Evolutionary conservation across 805 yeast species (phyloP).

Genomic region (Wickerhamomyces strasburgensis): DNA sequence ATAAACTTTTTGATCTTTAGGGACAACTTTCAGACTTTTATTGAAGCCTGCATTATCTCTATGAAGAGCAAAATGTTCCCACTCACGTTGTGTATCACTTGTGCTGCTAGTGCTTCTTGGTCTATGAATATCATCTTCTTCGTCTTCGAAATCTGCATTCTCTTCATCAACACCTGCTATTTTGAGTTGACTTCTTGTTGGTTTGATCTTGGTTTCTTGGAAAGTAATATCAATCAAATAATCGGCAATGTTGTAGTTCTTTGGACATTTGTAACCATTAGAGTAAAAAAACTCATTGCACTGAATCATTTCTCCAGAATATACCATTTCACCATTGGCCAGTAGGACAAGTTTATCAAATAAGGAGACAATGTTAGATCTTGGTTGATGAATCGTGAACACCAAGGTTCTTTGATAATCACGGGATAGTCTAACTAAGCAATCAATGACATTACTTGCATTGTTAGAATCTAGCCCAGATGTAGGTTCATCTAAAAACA

Average conservation of each 20-base stretch:
- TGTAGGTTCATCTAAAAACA: slow-evolving; percentile 89
- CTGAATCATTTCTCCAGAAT: slow-evolving; percentile 76
- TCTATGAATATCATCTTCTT: slow-evolving; percentile 28
- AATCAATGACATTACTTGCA: slow-evolving; percentile 86
- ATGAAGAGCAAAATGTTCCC: slow-evolving; percentile 84
- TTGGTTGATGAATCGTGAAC: slow-evolving; percentile 94
- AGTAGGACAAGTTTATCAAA: slow-evolving; percentile 79
- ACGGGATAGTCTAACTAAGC: slow-evolving; percentile 72
- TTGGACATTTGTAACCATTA: slow-evolving; percentile 79
- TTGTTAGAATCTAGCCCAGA: slow-evolving; percentile 93
- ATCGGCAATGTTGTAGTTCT: slow-evolving; percentile 91
- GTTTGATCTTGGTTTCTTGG: slow-evolving; percentile 30
- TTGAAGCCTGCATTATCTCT: slow-evolving; percentile 51
- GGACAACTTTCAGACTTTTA: slow-evolving; percentile 10
- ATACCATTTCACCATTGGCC: slow-evolving; percentile 81
- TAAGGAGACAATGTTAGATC: slow-evolving; percentile 89
- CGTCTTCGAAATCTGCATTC: slow-evolving; percentile 24
- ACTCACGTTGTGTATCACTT: slow-evolving; percentile 65
- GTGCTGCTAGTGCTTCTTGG: slow-evolving; percentile 25
- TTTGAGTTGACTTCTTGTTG: slow-evolving; percentile 8
- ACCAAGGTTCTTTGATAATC: slow-evolving; percentile 83
- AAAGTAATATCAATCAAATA: slow-evolving; percentile 88
- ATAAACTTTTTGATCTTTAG: slow-evolving; percentile 17
- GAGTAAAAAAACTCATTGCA: slow-evolving; percentile 71
- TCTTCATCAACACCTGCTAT: slow-evolving; percentile 28